Percentiles rank a stretch among this genome's conserved stretches.
phyloP scores from a whole-genome alignment of 179 eudicot species.

The Actinidia polygama region DNA sequence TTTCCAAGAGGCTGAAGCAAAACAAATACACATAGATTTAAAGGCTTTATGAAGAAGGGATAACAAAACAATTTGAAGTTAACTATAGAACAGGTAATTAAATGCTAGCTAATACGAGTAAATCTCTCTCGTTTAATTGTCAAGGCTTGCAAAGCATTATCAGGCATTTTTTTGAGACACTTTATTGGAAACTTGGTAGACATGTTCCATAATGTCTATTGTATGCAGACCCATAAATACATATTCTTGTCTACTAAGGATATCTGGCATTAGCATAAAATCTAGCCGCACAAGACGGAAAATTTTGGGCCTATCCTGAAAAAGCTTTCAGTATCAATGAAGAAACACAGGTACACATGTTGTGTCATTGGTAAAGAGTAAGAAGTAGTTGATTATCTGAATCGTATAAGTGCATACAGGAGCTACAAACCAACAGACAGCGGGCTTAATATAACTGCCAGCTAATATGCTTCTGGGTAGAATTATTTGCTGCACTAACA shows the following conservation, averaged over 20 bases:
- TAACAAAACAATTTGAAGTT: neutral
- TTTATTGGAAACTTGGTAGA: neutral
- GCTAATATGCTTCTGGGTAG: neutral
- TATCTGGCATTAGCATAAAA: neutral
- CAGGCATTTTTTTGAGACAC: neutral
- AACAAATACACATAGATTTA: neutral
- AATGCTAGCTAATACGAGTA: neutral
- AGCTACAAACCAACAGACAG: neutral
- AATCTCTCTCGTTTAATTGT: too few relatives aligned
- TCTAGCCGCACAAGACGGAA: neutral
- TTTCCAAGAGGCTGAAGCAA: neutral
- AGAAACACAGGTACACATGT: neutral
- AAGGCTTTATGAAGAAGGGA: neutral
- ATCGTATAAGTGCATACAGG: neutral
- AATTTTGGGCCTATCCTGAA: too few relatives aligned
- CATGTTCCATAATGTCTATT: neutral
- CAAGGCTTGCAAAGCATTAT: neutral
- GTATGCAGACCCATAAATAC: neutral
- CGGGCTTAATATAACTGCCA: neutral
- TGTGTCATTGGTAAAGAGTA: neutral
- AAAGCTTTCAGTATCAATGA: neutral
- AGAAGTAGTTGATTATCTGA: neutral
- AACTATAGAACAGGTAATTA: neutral
- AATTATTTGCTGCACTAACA: neutral
- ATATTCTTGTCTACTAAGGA: neutral